Conservation (phyloP, 2,329 filamentous ascomycete species). For the Akanthomyces dipterigenus region DNA sequence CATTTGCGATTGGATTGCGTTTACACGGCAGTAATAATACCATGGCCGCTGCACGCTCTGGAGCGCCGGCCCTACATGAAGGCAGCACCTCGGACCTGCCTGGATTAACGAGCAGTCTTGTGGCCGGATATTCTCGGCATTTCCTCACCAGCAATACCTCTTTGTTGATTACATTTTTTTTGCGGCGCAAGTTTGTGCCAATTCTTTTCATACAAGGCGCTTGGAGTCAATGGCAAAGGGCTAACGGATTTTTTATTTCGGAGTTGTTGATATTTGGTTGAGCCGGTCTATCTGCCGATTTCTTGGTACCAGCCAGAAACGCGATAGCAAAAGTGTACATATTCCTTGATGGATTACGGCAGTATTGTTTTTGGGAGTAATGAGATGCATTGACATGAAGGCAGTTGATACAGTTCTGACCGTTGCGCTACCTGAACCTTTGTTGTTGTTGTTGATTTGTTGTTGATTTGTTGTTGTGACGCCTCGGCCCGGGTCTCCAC, state of each 20-base stretch:
- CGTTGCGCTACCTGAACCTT: not conserved
- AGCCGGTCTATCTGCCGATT: conserved; percentile 8
- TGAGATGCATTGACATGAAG: conserved; percentile 17
- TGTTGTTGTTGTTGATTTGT: not conserved
- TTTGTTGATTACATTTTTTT: conserved; percentile 26
- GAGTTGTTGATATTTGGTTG: conserved; percentile 24
- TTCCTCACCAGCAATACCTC: conserved; percentile 20
- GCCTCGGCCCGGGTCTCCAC: not conserved
- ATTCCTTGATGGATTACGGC: conserved; percentile 32
- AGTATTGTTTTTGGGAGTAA: conserved; percentile 25
- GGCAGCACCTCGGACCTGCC: conserved; percentile 15
- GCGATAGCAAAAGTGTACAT: conserved; percentile 33
- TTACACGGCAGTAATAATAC: conserved; percentile 28
- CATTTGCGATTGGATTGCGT: conserved; percentile 24
- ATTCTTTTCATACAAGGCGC: conserved; percentile 34
- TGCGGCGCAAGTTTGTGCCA: conserved; percentile 26
- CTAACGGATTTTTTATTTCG: conserved; percentile 29
- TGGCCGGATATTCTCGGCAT: conserved; percentile 19
- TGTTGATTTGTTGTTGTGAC: not conserved
- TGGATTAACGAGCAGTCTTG: conserved; percentile 23
- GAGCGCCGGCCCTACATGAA: conserved; percentile 7
- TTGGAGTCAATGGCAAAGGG: conserved; percentile 34
- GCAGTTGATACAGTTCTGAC: conserved; percentile 10
- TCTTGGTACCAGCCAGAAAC: conserved; percentile 5
- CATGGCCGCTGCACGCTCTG: conserved; percentile 12